Percentiles rank a stretch among this genome's conserved stretches.
These are phyloP conservation scores for Phialophora macrospora DNA, from an alignment of 2,329 filamentous ascomycete genomes.

Conservation along the genomic window DNA sequence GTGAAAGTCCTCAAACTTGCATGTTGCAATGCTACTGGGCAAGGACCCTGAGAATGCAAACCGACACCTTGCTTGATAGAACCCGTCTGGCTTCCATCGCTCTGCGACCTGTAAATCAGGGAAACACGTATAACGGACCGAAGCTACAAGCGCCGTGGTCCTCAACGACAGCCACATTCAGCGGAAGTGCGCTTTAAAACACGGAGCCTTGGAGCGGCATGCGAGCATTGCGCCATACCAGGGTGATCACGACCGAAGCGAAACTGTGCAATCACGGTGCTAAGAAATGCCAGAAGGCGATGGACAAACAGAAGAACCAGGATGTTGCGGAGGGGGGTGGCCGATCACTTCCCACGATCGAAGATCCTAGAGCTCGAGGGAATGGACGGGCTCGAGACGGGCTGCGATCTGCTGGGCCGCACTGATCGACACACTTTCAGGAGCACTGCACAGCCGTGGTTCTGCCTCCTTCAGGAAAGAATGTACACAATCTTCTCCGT, in stretches of 20 bases:
- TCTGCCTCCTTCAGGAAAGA: background rate
- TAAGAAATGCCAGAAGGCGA: background rate
- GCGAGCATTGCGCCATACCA: background rate
- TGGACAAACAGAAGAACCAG: slow-evolving; percentile 7
- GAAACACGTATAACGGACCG: background rate
- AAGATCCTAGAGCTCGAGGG: slow-evolving; percentile 19
- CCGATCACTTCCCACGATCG: slow-evolving; percentile 23
- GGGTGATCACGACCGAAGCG: background rate
- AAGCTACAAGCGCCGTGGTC: background rate
- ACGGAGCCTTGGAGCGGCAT: background rate
- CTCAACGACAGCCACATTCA: background rate
- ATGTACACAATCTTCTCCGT: background rate
- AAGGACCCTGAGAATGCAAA: background rate
- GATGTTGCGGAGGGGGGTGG: background rate
- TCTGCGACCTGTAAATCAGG: background rate
- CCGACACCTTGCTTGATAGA: background rate
- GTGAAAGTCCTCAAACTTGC: background rate
- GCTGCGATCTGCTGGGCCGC: background rate
- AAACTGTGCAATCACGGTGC: background rate
- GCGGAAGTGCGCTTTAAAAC: background rate
- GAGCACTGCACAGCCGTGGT: background rate
- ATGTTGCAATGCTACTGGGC: background rate
- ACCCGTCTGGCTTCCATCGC: background rate
- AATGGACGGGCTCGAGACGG: background rate
- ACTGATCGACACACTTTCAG: background rate